These are phyloP conservation scores for Xylariaceae sp. DNA, from an alignment of 2,329 filamentous ascomycete genomes.

Conservation along the genomic window DNA sequence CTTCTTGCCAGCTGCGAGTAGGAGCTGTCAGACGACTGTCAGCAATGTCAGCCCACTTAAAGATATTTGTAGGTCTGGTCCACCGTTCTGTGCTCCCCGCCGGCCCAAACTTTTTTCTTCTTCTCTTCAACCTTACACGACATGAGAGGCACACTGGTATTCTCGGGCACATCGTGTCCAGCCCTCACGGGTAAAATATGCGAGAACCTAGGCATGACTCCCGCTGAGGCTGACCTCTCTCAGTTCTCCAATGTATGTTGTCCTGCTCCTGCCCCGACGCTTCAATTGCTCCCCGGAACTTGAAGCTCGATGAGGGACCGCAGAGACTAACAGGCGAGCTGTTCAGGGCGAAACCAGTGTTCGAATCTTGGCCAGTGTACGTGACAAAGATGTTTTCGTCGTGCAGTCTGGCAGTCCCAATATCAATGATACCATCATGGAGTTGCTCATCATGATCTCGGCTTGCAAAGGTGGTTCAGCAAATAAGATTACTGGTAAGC, in stretches of 20 bases:
- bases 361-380: constrained; percentile 69
- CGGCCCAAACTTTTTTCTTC: constrained; percentile 25
- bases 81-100: constrained; percentile 4
- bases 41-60: too few relatives aligned
- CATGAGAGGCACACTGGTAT: constrained; percentile 65
- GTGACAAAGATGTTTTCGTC: constrained; percentile 98
- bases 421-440: constrained; percentile 99
- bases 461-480: constrained; percentile 97
- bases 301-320: background rate
- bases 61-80: too few relatives aligned
- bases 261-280: constrained; percentile 2
- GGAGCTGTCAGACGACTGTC: background rate
- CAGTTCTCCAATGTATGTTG: constrained; percentile 66
- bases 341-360: constrained; percentile 65
- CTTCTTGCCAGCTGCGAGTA: background rate
- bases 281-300: constrained; percentile 1
- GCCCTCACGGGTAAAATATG: constrained; percentile 62
- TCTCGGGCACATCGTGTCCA: constrained; percentile 64
- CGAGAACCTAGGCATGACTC: constrained; percentile 61
- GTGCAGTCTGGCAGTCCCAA: constrained; percentile 93
- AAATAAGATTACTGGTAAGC: constrained; percentile 88
- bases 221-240: constrained; percentile 61
- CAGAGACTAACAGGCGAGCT: constrained; percentile 19
- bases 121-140: constrained; percentile 23
- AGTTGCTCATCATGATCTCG: constrained; percentile 97